Percentiles rank a stretch among this genome's conserved stretches.
Conservation (phyloP, 352 stramenopile genomes). For the Phytophthora hibernalis region DNA sequence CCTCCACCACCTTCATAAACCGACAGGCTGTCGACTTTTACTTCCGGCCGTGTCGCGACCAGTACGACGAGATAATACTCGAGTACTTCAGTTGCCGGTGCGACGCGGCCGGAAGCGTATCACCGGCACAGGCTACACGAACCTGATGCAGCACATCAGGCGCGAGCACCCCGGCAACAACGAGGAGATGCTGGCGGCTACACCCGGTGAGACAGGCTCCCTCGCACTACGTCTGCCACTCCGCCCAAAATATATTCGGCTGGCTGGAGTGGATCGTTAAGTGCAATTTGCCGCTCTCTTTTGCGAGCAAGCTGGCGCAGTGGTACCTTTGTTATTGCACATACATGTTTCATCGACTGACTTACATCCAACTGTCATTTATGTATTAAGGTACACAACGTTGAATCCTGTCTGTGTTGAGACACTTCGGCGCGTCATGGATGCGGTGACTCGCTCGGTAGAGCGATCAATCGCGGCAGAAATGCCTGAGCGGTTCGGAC, state of each 20-base stretch:
- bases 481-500: slow-evolving; percentile 1
- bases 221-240: slow-evolving; percentile 10
- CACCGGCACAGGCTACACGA: slow-evolving; percentile 9
- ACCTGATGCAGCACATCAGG: slow-evolving; percentile 22
- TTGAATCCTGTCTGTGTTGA: slow-evolving; percentile 1
- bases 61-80: slow-evolving; percentile 22
- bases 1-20: slow-evolving; percentile 14
- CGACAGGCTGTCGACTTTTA: slow-evolving; percentile 10
- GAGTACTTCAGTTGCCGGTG: slow-evolving; percentile 20
- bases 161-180: slow-evolving; percentile 2
- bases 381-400: background rate
- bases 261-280: slow-evolving; percentile 14
- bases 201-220: slow-evolving; percentile 11
- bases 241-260: slow-evolving; percentile 5
- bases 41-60: slow-evolving; percentile 24
- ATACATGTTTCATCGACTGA: slow-evolving; percentile 2
- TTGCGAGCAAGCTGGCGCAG: slow-evolving; percentile 13
- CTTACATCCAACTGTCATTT: background rate
- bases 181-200: slow-evolving; percentile 18
- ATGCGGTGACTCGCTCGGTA: background rate
- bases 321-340: background rate
- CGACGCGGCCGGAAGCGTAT: slow-evolving; percentile 16
- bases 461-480: slow-evolving; percentile 4
- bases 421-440: slow-evolving; percentile 1
- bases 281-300: slow-evolving; percentile 14